Conservation (phyloP, 164 flowering plant genomes). For the Macadamia tetraphylla region DNA sequence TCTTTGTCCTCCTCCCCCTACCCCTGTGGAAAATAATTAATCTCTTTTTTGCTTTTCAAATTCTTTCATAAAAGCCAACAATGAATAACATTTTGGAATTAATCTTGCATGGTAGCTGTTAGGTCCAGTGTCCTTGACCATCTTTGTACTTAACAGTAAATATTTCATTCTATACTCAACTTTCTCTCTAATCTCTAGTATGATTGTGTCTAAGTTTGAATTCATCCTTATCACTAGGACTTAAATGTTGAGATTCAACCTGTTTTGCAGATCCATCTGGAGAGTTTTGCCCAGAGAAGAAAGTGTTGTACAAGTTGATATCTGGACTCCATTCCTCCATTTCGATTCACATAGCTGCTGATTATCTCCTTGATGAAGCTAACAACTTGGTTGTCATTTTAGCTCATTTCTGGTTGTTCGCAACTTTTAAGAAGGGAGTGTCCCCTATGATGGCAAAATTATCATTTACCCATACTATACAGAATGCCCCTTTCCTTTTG, state of each 20-base stretch:
- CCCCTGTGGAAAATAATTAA: too few species aligned
- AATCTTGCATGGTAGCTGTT: background rate
- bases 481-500: background rate
- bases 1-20: too few species aligned
- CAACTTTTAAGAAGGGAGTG: background rate
- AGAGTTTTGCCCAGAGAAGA: constrained; percentile 76
- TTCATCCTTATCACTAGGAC: background rate
- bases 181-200: too few species aligned
- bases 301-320: constrained; percentile 75
- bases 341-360: constrained; percentile 82
- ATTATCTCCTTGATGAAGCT: constrained; percentile 84
- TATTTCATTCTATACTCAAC: too few species aligned
- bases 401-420: background rate
- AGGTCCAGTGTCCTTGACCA: too few species aligned
- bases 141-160: too few species aligned
- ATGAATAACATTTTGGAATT: too few species aligned
- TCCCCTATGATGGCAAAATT: background rate
- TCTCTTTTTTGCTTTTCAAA: too few species aligned
- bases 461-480: background rate
- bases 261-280: constrained; percentile 63
- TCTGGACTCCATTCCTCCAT: constrained; percentile 95
- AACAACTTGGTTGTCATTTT: constrained; percentile 29
- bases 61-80: too few species aligned
- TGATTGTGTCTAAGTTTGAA: background rate
- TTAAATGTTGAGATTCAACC: constrained; percentile 1